Base-by-base conservation (phyloP, 108 stramenopile genomes). In the Cyclostephanos tholiformis region DNA sequence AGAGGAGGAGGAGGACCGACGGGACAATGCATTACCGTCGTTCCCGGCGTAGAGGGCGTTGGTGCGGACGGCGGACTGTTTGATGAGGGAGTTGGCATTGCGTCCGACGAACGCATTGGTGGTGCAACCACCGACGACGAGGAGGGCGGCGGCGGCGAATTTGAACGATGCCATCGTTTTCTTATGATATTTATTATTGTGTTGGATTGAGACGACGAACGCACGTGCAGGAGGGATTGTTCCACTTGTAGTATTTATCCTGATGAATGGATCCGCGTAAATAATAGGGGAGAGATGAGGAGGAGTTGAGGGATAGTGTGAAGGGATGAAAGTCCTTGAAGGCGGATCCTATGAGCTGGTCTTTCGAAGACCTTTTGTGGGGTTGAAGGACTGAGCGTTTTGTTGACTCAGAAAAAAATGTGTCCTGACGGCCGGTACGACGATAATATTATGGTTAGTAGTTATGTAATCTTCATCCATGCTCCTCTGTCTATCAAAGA, bases 111-210 rank as follows among this genome's bases (percentile, higher is more conserved):
- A 67, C 30, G 66, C 76, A 35, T 14, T 68, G 27, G 50, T 71
- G 87, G 77, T 17, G 86, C 76, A 23, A 82, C 87, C 53, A 85
- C 87, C 74, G 88, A 62, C 19, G 85, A 61, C 61, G 55, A 93
- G 86, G 48, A 93, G 84, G 50, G 88, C 88, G 52, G 86, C 85
- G 25, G 89, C 91, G 13, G 91, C 89, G 19, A 87, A 61, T 72
- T 89, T 90, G 79, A 93, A 89, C 35, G 86, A 77, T 50, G 89
- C 88, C 89, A 90, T 92, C 43, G 36, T 72, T 38, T 61, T 50
- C 4, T 10, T 71, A 19, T 17, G 57, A 23, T 38, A 46, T 26
- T 14, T 39, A 35, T 38, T 43, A 1, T 43, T 41, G 36, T 12
- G 23, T 26, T 27, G 48, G 29, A 29, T 44, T 49, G 32, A 32